A percentile compares a stretch with the other conserved stretches of the same genome.
These are phyloP conservation scores for Phaffia rhodozyma DNA, from an alignment of 1,284 basidiomycete genomes.

Conservation along the genomic window DNA sequence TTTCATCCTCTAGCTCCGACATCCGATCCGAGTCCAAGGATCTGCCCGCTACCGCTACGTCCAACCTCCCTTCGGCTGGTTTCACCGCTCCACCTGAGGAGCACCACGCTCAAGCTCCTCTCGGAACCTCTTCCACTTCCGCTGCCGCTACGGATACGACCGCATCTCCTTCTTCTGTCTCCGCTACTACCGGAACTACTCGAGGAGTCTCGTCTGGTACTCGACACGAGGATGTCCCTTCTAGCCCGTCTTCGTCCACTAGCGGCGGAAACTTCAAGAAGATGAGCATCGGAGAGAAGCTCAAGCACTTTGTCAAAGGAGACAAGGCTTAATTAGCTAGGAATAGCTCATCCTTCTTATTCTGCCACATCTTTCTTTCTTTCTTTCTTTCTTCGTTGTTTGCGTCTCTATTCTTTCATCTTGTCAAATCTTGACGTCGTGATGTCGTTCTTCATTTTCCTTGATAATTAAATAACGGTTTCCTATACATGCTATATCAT, in stretches of 20 bases:
- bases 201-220: not conserved
- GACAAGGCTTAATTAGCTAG: too few species aligned
- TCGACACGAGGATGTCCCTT: not conserved
- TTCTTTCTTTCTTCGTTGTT: too few species aligned
- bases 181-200: not conserved
- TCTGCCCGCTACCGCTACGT: not conserved
- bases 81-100: too few species aligned
- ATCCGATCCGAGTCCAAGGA: too few species aligned
- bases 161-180: not conserved
- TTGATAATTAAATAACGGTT: too few species aligned
- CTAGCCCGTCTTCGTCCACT: not conserved
- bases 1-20: not conserved
- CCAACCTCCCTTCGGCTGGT: not conserved
- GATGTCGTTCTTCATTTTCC: too few species aligned
- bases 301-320: not conserved
- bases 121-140: not conserved
- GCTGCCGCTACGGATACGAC: not conserved
- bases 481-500: too few species aligned
- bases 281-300: not conserved
- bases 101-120: not conserved
- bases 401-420: too few species aligned
- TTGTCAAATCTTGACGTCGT: too few species aligned
- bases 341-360: too few species aligned
- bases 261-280: not conserved
- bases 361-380: too few species aligned